These are phyloP conservation scores for Sphaerostilbella broomeana DNA, from an alignment of 2,329 filamentous ascomycete species.

Conservation along the genomic window DNA sequence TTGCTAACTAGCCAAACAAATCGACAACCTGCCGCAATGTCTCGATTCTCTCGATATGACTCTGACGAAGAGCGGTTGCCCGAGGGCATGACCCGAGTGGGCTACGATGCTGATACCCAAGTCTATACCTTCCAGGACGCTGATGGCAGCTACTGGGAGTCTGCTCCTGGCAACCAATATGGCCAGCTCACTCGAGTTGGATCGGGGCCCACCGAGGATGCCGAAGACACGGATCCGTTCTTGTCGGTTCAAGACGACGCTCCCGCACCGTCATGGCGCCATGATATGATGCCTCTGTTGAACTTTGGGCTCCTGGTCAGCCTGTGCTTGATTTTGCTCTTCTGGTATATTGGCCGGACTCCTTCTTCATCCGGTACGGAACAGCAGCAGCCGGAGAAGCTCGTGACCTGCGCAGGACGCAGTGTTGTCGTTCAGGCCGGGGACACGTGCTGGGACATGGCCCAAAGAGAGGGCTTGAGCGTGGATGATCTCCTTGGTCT, in stretches of 20 bases:
- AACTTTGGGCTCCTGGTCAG: constrained; percentile 52
- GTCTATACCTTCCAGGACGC: constrained; percentile 46
- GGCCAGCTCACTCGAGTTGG: constrained; percentile 39
- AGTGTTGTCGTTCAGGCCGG: constrained; percentile 37
- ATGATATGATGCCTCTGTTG: constrained; percentile 47
- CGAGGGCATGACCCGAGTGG: constrained; percentile 46
- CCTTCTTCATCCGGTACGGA: constrained; percentile 20
- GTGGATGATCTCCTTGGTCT: constrained; percentile 40
- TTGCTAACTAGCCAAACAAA: not conserved
- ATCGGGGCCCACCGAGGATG: constrained; percentile 20
- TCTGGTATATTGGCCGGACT: constrained; percentile 39
- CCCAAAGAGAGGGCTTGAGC: constrained; percentile 33
- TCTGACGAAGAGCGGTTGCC: constrained; percentile 47
- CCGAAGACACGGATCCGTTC: constrained; percentile 27
- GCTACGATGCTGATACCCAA: constrained; percentile 51
- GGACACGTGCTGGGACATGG: constrained; percentile 50
- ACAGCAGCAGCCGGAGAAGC: constrained; percentile 5
- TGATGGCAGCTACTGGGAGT: constrained; percentile 44
- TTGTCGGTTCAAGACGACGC: constrained; percentile 18
- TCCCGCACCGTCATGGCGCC: constrained; percentile 40
- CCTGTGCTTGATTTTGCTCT: constrained; percentile 42
- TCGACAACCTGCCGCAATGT: constrained; percentile 31
- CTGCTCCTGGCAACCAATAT: constrained; percentile 43
- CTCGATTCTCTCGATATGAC: constrained; percentile 37
- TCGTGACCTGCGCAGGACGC: constrained; percentile 24